phyloP scores from a whole-genome alignment of 257 asterid genomes.

The Solanum lycopersicoides region DNA sequence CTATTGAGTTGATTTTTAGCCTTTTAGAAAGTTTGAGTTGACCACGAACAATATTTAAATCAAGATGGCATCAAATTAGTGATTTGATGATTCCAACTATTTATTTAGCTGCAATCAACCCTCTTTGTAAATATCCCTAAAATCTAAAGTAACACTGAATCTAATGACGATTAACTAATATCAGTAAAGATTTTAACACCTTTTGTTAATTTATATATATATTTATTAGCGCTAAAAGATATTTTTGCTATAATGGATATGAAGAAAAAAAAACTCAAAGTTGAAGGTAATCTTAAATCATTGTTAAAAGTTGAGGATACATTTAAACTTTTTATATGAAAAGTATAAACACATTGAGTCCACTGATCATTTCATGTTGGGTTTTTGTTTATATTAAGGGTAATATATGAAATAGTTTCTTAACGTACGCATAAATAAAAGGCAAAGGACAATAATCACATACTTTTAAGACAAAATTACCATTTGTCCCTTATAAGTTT shows the following conservation, averaged over 20 bases:
- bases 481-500: too few relatives aligned
- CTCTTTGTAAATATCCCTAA: too few relatives aligned
- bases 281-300: not conserved
- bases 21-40: not conserved
- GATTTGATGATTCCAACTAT: not conserved
- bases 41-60: not conserved
- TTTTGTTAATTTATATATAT: too few relatives aligned
- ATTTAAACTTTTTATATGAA: not conserved
- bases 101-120: too few relatives aligned
- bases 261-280: not conserved
- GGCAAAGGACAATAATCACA: too few relatives aligned
- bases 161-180: too few relatives aligned
- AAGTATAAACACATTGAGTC: not conserved
- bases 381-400: not conserved
- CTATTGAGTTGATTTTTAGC: not conserved
- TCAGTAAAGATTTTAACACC: too few relatives aligned
- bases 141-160: too few relatives aligned
- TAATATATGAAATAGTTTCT: not conserved
- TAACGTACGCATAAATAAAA: not conserved
- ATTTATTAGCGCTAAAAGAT: too few relatives aligned
- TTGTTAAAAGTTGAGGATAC: not conserved
- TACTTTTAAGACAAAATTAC: too few relatives aligned
- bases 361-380: not conserved
- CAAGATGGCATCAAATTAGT: not conserved
- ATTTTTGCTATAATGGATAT: too few relatives aligned